Evolutionary conservation across 176 grass and related monocot species (phyloP).

Genomic region (Cocos nucifera): DNA sequence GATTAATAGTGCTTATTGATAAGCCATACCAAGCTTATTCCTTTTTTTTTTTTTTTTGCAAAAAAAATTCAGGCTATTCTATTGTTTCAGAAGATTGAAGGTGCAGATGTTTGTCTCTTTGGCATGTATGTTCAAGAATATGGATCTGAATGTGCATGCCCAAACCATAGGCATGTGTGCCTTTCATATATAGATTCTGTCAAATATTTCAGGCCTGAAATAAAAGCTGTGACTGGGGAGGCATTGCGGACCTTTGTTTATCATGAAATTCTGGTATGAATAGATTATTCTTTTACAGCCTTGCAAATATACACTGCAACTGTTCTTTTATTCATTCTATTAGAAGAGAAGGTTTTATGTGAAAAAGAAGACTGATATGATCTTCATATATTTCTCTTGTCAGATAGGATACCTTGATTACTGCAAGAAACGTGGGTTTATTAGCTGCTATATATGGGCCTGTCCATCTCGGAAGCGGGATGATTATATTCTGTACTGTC

Average conservation of each 20-base stretch:
- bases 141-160: slow-evolving; percentile 55
- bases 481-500: slow-evolving; percentile 95
- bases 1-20: not conserved
- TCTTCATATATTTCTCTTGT: no score
- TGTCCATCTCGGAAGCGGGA: slow-evolving; percentile 87
- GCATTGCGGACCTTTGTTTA: slow-evolving; percentile 89
- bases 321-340: no score
- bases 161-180: slow-evolving; percentile 80
- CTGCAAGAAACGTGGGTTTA: slow-evolving; percentile 83
- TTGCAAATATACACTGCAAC: no score
- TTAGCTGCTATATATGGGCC: slow-evolving; percentile 92
- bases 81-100: slow-evolving; percentile 91
- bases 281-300: not conserved
- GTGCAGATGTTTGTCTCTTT: slow-evolving; percentile 90
- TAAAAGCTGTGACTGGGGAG: slow-evolving; percentile 72
- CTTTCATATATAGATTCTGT: slow-evolving; percentile 98
- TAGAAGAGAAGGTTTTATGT: no score
- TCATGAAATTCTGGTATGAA: slow-evolving; percentile 88
- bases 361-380: no score
- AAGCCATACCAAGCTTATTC: no score
- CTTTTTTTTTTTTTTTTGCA: slow-evolving; percentile 16
- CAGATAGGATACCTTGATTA: slow-evolving; percentile 93
- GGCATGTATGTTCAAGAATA: slow-evolving; percentile 99
- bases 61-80: slow-evolving; percentile 53
- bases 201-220: slow-evolving; percentile 89